Conservation (phyloP, 2,329 filamentous ascomycete species). For the Alternaria triticina region DNA sequence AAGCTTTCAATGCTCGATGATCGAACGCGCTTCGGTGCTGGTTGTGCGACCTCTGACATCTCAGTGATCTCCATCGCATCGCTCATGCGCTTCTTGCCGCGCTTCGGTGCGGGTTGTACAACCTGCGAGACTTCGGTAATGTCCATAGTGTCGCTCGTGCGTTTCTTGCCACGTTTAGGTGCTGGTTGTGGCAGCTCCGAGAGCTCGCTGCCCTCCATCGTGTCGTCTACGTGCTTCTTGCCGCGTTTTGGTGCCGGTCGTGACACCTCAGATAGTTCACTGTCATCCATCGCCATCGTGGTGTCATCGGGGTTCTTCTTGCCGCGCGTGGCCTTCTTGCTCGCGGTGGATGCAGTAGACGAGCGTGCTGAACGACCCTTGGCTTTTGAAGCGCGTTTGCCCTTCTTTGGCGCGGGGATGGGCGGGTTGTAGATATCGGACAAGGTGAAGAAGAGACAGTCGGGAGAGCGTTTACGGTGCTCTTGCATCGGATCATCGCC, state of each 20-base stretch:
- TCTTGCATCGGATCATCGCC: slow-evolving; percentile 92
- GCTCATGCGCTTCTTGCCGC: slow-evolving; percentile 25
- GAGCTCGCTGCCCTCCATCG: not conserved
- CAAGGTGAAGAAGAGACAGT: slow-evolving; percentile 83
- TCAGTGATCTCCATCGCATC: slow-evolving; percentile 18
- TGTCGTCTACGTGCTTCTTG: not conserved
- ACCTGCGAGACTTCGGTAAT: not conserved
- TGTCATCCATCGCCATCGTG: not conserved
- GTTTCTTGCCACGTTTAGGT: not conserved
- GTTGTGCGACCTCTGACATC: not conserved
- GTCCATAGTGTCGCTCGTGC: not conserved
- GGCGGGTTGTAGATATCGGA: slow-evolving; percentile 59
- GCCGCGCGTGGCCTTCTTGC: slow-evolving; percentile 22
- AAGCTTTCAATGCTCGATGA: slow-evolving; percentile 31
- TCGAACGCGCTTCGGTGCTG: slow-evolving; percentile 22
- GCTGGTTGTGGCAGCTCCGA: not conserved
- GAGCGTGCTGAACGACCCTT: slow-evolving; percentile 36
- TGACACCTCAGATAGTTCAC: not conserved
- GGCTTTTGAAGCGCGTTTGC: slow-evolving; percentile 34
- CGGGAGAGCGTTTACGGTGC: slow-evolving; percentile 77
- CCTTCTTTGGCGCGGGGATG: slow-evolving; percentile 30
- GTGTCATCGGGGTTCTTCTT: slow-evolving; percentile 27
- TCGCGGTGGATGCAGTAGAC: slow-evolving; percentile 17
- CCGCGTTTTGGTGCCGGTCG: not conserved
- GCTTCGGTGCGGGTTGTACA: not conserved